These are phyloP conservation scores for Fragaria nilgerrensis DNA, from an alignment of 306 rosid species.

Conservation along the genomic window DNA sequence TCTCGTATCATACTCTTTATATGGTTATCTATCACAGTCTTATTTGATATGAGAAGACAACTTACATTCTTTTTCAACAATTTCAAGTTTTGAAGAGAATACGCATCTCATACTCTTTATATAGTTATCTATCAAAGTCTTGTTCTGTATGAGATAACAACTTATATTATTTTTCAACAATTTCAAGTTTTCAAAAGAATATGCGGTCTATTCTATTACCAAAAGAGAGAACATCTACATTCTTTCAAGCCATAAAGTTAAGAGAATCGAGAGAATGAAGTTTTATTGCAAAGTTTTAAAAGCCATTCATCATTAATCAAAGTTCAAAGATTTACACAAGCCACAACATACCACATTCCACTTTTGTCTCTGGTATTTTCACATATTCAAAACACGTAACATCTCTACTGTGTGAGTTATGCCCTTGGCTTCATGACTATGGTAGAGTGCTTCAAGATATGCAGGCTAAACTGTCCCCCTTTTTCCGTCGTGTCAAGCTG, in stretches of 20 bases:
- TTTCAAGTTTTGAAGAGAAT: too few species aligned
- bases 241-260: neutral
- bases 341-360: neutral
- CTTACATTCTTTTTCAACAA: too few species aligned
- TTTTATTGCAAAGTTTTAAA: constrained; percentile 7
- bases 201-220: too few species aligned
- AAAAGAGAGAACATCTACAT: too few species aligned
- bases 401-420: neutral
- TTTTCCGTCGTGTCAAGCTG: constrained; percentile 75
- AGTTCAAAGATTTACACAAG: constrained; percentile 4
- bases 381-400: constrained; percentile 1
- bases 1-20: too few species aligned
- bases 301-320: neutral
- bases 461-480: constrained; percentile 91
- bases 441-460: constrained; percentile 80
- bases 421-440: constrained; percentile 70
- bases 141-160: too few species aligned
- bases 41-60: too few species aligned
- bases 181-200: too few species aligned
- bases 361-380: neutral
- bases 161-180: too few species aligned
- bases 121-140: too few species aligned
- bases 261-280: neutral
- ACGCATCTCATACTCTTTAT: too few species aligned
- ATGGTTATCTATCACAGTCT: too few species aligned